A percentile compares a stretch with the other conserved stretches of the same genome.
These are phyloP conservation scores for Boechera stricta DNA, from an alignment of 345 rosid species.

Conservation along the genomic window DNA sequence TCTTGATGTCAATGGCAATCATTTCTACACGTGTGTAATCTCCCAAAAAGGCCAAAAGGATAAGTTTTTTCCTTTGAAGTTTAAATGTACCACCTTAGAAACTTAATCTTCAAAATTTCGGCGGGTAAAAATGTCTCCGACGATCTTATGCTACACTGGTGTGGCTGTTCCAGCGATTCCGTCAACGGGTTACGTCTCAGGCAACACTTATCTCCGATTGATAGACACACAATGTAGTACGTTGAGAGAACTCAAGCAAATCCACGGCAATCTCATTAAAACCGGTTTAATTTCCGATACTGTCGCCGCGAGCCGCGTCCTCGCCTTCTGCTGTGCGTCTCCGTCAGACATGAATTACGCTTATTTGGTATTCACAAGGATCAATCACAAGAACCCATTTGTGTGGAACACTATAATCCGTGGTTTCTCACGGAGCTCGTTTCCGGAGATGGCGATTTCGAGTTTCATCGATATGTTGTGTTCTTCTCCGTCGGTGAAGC, in stretches of 20 bases:
- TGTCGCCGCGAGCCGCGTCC: conserved; percentile 63
- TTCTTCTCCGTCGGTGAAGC: conserved; percentile 48
- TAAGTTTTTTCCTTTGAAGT: not conserved
- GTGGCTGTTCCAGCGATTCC: conserved; percentile 13
- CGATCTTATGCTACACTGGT: conserved; percentile 25
- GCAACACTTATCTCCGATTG: conserved; percentile 47
- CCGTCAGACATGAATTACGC: conserved; percentile 67
- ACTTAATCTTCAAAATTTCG: not conserved
- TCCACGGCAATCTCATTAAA: conserved; percentile 78
- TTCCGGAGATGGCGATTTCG: conserved; percentile 58
- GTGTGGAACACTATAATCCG: conserved; percentile 79
- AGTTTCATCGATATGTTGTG: conserved; percentile 64
- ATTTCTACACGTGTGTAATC: conserved; percentile 27
- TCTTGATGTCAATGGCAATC: not conserved
- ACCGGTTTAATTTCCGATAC: conserved; percentile 60
- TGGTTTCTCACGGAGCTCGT: conserved; percentile 69
- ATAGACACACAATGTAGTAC: conserved; percentile 56
- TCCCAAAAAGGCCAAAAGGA: conserved; percentile 23
- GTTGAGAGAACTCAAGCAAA: conserved; percentile 66
- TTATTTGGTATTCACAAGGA: conserved; percentile 55
- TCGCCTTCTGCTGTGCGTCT: conserved; percentile 64
- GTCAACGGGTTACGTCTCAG: not conserved
- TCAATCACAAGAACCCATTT: conserved; percentile 57
- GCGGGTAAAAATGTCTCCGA: conserved; percentile 34
- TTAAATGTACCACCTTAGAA: conserved; percentile 22